Base-by-base conservation (phyloP, 2,329 filamentous ascomycete species). In the Cladophialophora immunda region DNA sequence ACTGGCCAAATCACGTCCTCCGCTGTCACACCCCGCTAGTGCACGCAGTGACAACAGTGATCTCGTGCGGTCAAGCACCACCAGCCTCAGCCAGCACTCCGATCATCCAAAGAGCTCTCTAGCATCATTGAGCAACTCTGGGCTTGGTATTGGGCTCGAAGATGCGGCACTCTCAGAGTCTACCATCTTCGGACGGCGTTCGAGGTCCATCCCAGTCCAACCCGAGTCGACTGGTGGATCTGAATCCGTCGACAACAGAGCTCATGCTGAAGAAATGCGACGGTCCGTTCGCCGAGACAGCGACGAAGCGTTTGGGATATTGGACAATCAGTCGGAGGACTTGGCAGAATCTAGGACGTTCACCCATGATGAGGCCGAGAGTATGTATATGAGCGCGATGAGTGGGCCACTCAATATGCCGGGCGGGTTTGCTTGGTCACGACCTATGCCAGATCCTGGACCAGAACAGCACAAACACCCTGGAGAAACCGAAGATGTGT, bases 341-440 rank as follows among this genome's bases (percentile, higher is more conserved):
- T 76, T 84, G n/a, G 76, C 78, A 6, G 78, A 82, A 65, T 84
- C 82, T 3, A 81, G 75, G 68, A 71, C 82, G 54, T 84, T 83
- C 64, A 81, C 80, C 50, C 80, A 81, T 64, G 81, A 83, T 65
- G 81, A 84, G 72, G 82, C 82, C n/a, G 78, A 82, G 64, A 84
- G 82, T 69, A 79, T 84, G 77, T 84, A 84, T 65, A 82, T 84
- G 81, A 84, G 88, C 74, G 87, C 86, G 11, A 80, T 88, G 63
- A 87, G 84, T 65, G 68, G 64, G 52, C 57, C 50, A 29, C 36
- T 57, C 1, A 47, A 62, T 32, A 71, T 71, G 66, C 70, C 70
- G 19, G 70, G 70, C 32, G 70, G 60, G 15, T 69, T 68, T 56
- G 61, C 32, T 27, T 70, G 61, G 64, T 66, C 70, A 17, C 45